Base-by-base conservation (phyloP, 139 green algal species). In the Chlorokybus atmophyticus region DNA sequence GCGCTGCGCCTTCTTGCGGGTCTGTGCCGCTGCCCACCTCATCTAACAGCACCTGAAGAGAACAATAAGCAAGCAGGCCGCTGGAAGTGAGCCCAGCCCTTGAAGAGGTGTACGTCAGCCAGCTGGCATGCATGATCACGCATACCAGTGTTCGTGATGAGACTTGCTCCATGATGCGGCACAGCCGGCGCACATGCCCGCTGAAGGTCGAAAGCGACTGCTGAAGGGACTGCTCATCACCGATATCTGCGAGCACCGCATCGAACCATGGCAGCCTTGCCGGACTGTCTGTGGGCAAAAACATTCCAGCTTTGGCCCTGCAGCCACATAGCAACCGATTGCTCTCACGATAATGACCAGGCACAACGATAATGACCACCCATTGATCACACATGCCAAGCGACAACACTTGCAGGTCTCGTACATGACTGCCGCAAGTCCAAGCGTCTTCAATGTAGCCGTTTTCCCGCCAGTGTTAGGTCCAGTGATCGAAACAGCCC, bases 381-480 rank as follows among this genome's bases (percentile, higher is more conserved):
- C n/a, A n/a, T n/a, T n/a, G n/a, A n/a, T n/a, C n/a, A n/a, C n/a
- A n/a, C n/a, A n/a, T n/a, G n/a, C n/a, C n/a, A n/a, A n/a, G n/a
- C n/a, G n/a, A n/a, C n/a, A n/a, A n/a, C n/a, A n/a, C n/a, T n/a
- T n/a, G n/a, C n/a, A n/a, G n/a, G 74, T 66, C 32, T 74, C 75
- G 0, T 81, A 84, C 74, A 93, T 91, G 41, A 86, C 47, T 2
- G 66, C 80, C 0, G 71, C 68, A 49, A 98, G 59, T 5, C 85
- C 90, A 10, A 93, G 55, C 0, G 88, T 79, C 66, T 95, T 96
- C 28, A 97, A 77, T 19, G 77, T 62, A 0, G 87, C 84, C 3
- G 90, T 96, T 66, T 96, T 98, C 54, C 90, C 87, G n/a, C 89
- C 89, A 1, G 88, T 93, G 77, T 96, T 96, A 26, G 88, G 88